Evolutionary conservation across 176 grass and related monocot genomes (phyloP), one percentile per base, ranked within the genome.

Genomic region (Avena eriantha): DNA sequence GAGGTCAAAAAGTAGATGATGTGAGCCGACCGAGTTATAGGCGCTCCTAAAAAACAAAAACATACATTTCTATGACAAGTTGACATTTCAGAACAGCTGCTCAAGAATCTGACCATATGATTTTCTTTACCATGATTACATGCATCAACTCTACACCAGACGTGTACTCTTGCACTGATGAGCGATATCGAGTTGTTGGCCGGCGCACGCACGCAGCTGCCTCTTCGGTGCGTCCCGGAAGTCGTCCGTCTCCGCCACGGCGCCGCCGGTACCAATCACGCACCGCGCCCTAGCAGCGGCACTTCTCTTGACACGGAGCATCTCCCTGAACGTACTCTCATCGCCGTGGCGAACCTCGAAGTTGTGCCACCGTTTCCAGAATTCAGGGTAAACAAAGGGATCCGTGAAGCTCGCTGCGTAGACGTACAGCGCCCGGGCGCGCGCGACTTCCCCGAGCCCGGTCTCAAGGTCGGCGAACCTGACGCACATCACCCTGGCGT

Each of bases 391-490:
- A 36, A 58, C 60, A 12, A 7, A 1, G 19, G 87, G 87, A 79
- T 92, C 90, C 3, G 77, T 83, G 84, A 87, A 92, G 8, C 65
- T 53, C 21, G 87, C 74, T 48, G 87, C 81, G 83, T 87, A 90
- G 6, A 61, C 65, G 48, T 82, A 90, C 48, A 94, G 64, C 31
- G 69, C 71, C 33, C 93, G 77, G 7, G 82, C 87, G 24, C 90
- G 80, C 61, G 85, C 74, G 46, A 80, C 88, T 56, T 94, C 93
- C 9, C 87, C 85, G 11, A 92, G 53, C 2, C 77, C 87, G 8
- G 10, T 73, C 85, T 95, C 85, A 57, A 97, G 84, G 58, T 97
- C 90, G 13, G 92, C 92, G 54, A 94, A 94, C 74, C 80, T 41
- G 70, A 92, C 49, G 24, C 90, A 92, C 45, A 94, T 87, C 54